Evolutionary conservation across 2,329 filamentous ascomycete genomes (phyloP), one percentile per base, ranked within the genome.

Genomic region (Amauroascus niger): DNA sequence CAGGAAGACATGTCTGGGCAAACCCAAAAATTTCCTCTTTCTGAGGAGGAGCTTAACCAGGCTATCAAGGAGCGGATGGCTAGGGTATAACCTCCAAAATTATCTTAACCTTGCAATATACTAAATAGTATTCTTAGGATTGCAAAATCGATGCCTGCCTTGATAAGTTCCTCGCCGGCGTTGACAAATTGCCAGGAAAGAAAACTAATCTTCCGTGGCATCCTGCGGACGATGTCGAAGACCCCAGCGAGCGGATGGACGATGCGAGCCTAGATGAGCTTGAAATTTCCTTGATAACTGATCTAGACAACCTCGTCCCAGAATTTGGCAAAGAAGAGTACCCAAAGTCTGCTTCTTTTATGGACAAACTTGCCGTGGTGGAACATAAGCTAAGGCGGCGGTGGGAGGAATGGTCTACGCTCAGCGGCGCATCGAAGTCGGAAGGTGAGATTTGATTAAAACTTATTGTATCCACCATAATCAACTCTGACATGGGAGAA

Each of bases 131-230:
- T 30, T 30, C 26, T 11, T n/a, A 56, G 54, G 51, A 54, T 41
- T 53, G 50, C 37, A 56, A 56, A 41, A 16, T 53, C 8, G 54
- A 56, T 40, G 51, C 54, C 6, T 56, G 54, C 46, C 35, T 56
- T 30, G 50, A 53, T 41, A 56, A 49, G 35, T 54, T 26, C 33
- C 9, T 50, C 14, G 3, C 1, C 24, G 35, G 20, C 16, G 16
- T 26, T 53, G 6, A 2, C 0, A 5, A 26, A 16, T 18, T 41
- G 33, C 44, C 28, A n/a, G 44, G 44, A 33, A 46, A 6, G 16
- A 24, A 35, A 43, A 13, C 1, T 24, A 8, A 37, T 4, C 5
- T 28, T 6, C 48, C 33, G 14, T 30, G 20, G 26, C 2, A 16
- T 14, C n/a, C 26, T 39, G 20, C n/a, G 11, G 8, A 16, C 22